Base-by-base conservation (phyloP, 306 rosid genomes). In the Potentilla sterilis region DNA sequence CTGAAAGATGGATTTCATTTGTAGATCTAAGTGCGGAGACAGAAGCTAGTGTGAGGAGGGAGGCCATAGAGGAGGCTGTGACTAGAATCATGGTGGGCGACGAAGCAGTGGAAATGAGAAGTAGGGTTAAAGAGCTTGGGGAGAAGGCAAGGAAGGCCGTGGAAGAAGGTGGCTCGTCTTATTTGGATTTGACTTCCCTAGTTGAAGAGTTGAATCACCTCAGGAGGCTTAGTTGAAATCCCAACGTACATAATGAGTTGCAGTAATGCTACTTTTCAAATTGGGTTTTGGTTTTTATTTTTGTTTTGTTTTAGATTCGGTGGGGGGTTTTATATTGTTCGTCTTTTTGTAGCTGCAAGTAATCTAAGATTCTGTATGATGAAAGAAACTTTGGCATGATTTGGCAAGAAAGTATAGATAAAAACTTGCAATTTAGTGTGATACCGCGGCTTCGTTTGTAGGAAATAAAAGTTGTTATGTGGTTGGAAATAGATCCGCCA, bases 71-170 rank as follows among this genome's bases (percentile, higher is more conserved):
- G 47, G 75, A 73, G 73, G 88, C 83, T 7, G 70, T 84, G 37
- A 64, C 15, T 7, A 24, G 15, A 21, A 57, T 81, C 2, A 76
- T 84, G 77, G 62, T 22, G 70, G 87, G 84, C 0, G 78, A 86
- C 35, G 85, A 84, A 67, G 81, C 57, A 32, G 79, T 54, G 73
- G 81, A 70, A 64, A 77, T 81, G 69, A 74, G 90, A 75, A 63
- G 63, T 14, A 87, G 70, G 76, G 84, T 79, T 1, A 65, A 6
- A 21, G 79, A 9, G 9, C 47, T 86, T 43, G 79, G 52, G 0
- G 22, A 77, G n/a, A 79, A 12, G 72, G 82, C 84, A 46, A 78
- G 64, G 22, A 62, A 2, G 28, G 84, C 86, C 2, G 55, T 83
- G 10, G 82, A 13, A 8, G 84, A 76, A 46, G 79, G 82, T 1